A percentile compares a stretch with the other conserved stretches of the same genome.
phyloP scores from a whole-genome alignment of 352 stramenopile genomes.

The Pythium utonaiense region DNA sequence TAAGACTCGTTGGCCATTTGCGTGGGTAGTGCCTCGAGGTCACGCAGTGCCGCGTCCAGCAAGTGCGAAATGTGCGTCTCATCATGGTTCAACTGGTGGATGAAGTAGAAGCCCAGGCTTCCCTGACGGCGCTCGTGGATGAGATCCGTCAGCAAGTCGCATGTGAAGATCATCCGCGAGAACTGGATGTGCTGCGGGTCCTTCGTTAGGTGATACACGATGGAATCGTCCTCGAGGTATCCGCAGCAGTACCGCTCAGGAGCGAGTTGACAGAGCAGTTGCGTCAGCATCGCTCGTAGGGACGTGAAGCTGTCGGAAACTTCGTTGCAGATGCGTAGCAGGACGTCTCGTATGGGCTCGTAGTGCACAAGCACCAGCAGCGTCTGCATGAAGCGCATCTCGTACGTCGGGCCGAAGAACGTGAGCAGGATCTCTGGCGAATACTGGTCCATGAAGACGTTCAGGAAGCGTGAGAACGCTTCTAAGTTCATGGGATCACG shows the following conservation, averaged over 20 bases:
- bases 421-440: conserved; percentile 43
- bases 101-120: conserved; percentile 50
- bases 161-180: conserved; percentile 73
- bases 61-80: conserved; percentile 31
- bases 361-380: conserved; percentile 62
- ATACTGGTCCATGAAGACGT: conserved; percentile 68
- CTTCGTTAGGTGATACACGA: conserved; percentile 4
- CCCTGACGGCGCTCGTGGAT: conserved; percentile 66
- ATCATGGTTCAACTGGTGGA: conserved; percentile 35
- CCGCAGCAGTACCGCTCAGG: conserved; percentile 22
- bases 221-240: conserved; percentile 1
- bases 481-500: conserved; percentile 66
- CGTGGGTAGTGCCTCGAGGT: conserved; percentile 50
- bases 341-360: conserved; percentile 57
- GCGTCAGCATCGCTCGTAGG: conserved; percentile 28
- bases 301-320: conserved; percentile 10
- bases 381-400: conserved; percentile 45
- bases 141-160: conserved; percentile 70
- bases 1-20: conserved; percentile 72
- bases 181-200: conserved; percentile 50
- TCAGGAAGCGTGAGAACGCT: conserved; percentile 52
- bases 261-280: conserved; percentile 55
- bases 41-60: conserved; percentile 39
- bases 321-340: conserved; percentile 59
- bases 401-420: conserved; percentile 42